Evolutionary conservation across 257 asterid species (phyloP).

Genomic region (Ehretia macrophylla): DNA sequence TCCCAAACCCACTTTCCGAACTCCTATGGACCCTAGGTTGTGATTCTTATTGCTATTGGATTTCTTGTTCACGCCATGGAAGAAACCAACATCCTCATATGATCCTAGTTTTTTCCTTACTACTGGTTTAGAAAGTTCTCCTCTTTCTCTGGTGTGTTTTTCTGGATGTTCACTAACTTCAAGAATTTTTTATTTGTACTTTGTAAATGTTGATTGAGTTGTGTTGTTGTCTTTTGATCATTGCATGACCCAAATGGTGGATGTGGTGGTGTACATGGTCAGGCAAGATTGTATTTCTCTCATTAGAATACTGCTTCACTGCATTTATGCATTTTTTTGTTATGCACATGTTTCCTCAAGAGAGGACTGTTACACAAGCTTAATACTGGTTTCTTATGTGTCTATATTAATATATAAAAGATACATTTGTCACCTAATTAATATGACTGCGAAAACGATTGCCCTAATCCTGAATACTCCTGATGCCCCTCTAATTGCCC

Average conservation of each 20-base stretch:
- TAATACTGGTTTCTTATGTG: background rate
- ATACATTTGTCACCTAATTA: background rate
- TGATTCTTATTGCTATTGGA: no score
- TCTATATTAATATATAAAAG: no score
- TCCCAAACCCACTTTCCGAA: no score
- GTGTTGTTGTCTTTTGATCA: background rate
- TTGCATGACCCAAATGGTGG: slow-evolving; percentile 85
- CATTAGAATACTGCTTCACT: background rate
- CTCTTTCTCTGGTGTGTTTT: no score
- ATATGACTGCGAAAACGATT: background rate
- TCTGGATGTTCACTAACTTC: no score
- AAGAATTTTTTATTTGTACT: background rate
- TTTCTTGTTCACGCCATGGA: no score
- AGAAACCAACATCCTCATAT: no score
- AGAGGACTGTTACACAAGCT: background rate
- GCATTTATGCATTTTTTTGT: background rate
- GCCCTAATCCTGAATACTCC: background rate
- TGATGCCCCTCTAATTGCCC: background rate
- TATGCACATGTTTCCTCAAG: background rate
- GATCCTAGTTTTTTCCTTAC: no score
- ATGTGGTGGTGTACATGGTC: slow-evolving; percentile 99
- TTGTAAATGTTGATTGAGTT: background rate
- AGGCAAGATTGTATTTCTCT: slow-evolving; percentile 45
- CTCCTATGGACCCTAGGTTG: no score
- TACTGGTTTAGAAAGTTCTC: no score